Evolutionary conservation across 805 yeast species (phyloP).

Genomic region (Wickerhamiella qilinensis): DNA sequence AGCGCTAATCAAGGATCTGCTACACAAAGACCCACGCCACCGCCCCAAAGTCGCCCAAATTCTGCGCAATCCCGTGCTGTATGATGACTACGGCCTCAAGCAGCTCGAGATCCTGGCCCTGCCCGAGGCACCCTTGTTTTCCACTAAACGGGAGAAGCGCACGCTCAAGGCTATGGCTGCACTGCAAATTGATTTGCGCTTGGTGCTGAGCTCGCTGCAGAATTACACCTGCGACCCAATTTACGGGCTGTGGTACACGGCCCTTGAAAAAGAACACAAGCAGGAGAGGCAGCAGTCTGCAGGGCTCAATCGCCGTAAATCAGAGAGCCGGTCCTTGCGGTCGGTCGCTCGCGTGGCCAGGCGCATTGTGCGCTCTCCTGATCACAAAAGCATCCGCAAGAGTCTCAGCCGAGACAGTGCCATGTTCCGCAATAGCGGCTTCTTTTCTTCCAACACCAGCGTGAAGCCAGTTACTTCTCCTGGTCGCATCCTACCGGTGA

Average conservation of each 20-base stretch:
- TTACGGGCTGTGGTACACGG: slow-evolving; percentile 17
- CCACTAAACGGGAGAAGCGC: slow-evolving; percentile 10
- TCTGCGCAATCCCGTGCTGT: slow-evolving; percentile 34
- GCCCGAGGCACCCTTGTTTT: slow-evolving; percentile 26
- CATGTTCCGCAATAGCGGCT: too few relatives aligned
- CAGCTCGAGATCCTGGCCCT: slow-evolving; percentile 24
- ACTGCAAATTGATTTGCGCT: slow-evolving; percentile 12
- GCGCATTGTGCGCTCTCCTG: slow-evolving; percentile 2
- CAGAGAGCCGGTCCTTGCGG: slow-evolving; percentile 5
- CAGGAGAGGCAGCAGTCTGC: background rate
- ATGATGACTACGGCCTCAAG: slow-evolving; percentile 28
- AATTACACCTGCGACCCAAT: slow-evolving; percentile 14
- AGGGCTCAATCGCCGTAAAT: slow-evolving; percentile 2
- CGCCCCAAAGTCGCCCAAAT: slow-evolving; percentile 46
- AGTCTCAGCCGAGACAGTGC: background rate
- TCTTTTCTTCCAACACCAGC: too few relatives aligned
- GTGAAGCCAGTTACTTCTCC: too few relatives aligned
- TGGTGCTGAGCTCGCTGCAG: slow-evolving; percentile 10
- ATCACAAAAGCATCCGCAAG: background rate
- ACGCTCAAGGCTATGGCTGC: slow-evolving; percentile 15
- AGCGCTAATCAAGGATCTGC: slow-evolving; percentile 34
- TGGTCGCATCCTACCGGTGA: too few relatives aligned
- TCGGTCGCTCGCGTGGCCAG: slow-evolving; percentile 6
- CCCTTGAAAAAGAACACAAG: slow-evolving; percentile 10
- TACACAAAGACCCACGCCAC: slow-evolving; percentile 46